Conservation (phyloP, 1,284 basidiomycete species). For the Pulveroboletus ridleyi region DNA sequence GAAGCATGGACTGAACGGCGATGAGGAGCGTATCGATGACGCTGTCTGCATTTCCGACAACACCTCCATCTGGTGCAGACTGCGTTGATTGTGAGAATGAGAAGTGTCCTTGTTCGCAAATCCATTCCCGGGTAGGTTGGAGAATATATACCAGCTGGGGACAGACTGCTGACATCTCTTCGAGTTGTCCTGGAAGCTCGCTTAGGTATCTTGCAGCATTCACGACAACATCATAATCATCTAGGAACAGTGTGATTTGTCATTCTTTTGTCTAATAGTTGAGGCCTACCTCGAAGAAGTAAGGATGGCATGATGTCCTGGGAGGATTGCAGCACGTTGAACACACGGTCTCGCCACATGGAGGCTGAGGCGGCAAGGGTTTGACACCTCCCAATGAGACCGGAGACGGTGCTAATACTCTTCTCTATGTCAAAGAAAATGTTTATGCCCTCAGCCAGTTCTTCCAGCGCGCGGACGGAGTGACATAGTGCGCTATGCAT, state of each 20-base stretch:
- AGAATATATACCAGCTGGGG: constrained; percentile 38
- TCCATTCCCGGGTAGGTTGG: constrained; percentile 36
- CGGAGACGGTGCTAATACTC: constrained; percentile 28
- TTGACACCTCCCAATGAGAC: constrained; percentile 39
- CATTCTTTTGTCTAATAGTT: neutral
- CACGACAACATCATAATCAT: constrained; percentile 32
- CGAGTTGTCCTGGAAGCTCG: constrained; percentile 32
- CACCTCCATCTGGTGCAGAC: constrained; percentile 1
- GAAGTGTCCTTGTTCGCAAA: constrained; percentile 37
- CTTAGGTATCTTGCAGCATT: constrained; percentile 29
- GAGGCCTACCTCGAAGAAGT: constrained; percentile 40
- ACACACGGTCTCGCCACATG: constrained; percentile 34
- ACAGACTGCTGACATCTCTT: constrained; percentile 37
- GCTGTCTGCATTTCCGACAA: constrained; percentile 28
- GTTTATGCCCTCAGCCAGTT: constrained; percentile 44
- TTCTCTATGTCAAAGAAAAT: constrained; percentile 43
- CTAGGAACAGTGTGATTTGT: constrained; percentile 17
- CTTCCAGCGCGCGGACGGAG: constrained; percentile 44
- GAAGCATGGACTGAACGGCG: constrained; percentile 64
- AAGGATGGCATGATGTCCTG: constrained; percentile 33
- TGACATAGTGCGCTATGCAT: constrained; percentile 36
- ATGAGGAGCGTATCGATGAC: constrained; percentile 72
- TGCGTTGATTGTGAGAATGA: constrained; percentile 25
- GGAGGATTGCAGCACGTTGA: constrained; percentile 28
- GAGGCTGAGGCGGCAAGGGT: constrained; percentile 27